These are phyloP conservation scores for Mytilinidion resinicola DNA, from an alignment of 495 filamentous ascomycete species.

Conservation along the genomic window DNA sequence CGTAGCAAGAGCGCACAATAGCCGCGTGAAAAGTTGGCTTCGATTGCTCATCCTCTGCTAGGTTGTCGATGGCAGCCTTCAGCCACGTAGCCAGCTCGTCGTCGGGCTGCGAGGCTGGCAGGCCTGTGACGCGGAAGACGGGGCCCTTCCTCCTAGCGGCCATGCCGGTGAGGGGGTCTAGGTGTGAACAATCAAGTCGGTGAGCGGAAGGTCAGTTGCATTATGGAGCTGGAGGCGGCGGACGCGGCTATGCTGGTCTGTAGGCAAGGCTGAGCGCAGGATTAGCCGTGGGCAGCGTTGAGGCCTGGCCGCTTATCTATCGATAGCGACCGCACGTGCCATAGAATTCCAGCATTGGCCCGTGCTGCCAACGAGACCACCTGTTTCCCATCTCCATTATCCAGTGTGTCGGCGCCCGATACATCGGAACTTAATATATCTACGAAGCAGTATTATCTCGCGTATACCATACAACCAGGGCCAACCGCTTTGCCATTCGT, in stretches of 20 bases:
- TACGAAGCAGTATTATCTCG: too few species aligned
- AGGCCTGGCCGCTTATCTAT: too few species aligned
- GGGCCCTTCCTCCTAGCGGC: constrained; percentile 5
- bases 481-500: too few species aligned
- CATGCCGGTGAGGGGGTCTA: too few species aligned
- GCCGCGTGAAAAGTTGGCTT: not conserved
- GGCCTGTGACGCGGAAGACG: constrained; percentile 13
- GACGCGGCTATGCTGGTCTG: not conserved
- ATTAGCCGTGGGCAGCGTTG: too few species aligned
- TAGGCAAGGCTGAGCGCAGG: not conserved
- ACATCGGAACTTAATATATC: too few species aligned
- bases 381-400: too few species aligned
- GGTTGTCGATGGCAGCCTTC: constrained; percentile 5
- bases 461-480: too few species aligned
- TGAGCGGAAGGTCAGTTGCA: not conserved
- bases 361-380: too few species aligned
- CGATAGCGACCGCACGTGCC: too few species aligned
- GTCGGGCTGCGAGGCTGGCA: constrained; percentile 13
- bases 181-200: not conserved
- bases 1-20: constrained; percentile 3
- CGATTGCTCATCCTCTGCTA: constrained; percentile 1
- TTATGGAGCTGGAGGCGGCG: not conserved
- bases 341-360: too few species aligned
- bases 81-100: constrained; percentile 3
- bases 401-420: too few species aligned